phyloP scores from a whole-genome alignment of 192 early-diverging fungal genomes.

The Backusella tarrabulga region DNA sequence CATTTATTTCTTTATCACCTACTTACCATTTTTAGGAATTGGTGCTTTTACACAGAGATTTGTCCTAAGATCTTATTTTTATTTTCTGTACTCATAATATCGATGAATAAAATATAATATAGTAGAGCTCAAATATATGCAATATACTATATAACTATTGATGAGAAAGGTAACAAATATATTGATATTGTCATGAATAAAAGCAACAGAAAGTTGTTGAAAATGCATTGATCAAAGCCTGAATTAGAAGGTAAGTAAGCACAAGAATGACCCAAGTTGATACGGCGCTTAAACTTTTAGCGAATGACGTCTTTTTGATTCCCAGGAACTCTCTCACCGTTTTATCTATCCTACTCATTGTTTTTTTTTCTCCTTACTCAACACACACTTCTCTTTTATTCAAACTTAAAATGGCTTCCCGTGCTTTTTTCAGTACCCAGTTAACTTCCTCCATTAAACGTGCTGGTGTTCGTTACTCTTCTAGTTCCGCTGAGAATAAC shows the following conservation, averaged over 20 bases:
- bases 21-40: neutral
- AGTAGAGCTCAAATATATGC: neutral
- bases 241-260: neutral
- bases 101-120: neutral
- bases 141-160: too few species aligned
- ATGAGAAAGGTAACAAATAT: too few species aligned
- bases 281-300: neutral
- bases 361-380: neutral
- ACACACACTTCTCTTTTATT: neutral
- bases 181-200: too few species aligned
- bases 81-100: neutral
- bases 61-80: neutral
- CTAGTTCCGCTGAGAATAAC: neutral
- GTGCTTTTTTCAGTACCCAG: conserved; percentile 4
- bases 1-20: neutral
- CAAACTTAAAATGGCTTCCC: neutral
- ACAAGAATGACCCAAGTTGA: neutral
- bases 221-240: neutral
- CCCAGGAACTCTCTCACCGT: neutral
- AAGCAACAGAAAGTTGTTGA: too few species aligned
- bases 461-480: conserved; percentile 30
- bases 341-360: neutral
- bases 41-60: neutral
- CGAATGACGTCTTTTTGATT: conserved; percentile 1
- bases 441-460: conserved; percentile 14